Conservation (phyloP, 2,329 filamentous ascomycete genomes). For the Cytospora mali region DNA sequence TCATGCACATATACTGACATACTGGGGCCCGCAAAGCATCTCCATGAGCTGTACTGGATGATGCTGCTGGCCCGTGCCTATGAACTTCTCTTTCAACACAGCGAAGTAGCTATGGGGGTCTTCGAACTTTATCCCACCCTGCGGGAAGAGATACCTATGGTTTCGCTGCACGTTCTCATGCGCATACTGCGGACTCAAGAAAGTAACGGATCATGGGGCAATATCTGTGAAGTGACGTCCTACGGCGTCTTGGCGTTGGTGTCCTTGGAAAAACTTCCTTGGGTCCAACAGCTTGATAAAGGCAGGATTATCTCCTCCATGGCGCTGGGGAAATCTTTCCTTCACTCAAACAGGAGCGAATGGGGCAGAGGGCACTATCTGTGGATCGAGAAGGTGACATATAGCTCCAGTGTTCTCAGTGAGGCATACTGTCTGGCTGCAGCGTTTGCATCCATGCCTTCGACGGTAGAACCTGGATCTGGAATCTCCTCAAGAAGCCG, state of each 20-base stretch:
- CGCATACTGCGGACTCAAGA: not conserved
- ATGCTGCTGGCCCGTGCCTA: not conserved
- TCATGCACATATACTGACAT: not conserved
- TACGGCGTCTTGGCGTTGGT: not conserved
- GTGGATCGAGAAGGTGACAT: slow-evolving; percentile 24
- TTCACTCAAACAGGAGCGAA: not conserved
- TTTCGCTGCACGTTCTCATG: not conserved
- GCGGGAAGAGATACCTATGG: slow-evolving; percentile 4
- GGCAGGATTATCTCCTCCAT: not conserved
- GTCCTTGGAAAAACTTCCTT: not conserved
- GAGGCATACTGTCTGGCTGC: slow-evolving; percentile 22
- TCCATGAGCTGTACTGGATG: not conserved
- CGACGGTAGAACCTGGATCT: not conserved
- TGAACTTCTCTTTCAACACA: not conserved
- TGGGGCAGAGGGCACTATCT: slow-evolving; percentile 15
- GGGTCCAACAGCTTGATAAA: not conserved
- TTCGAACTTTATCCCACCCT: not conserved
- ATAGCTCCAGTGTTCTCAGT: slow-evolving; percentile 8
- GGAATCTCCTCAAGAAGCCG: not conserved
- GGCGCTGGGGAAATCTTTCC: not conserved
- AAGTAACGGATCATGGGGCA: not conserved
- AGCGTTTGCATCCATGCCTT: not conserved
- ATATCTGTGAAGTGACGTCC: not conserved
- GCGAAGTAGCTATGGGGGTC: not conserved
- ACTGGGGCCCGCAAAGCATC: not conserved